Evolutionary conservation across 2,329 filamentous ascomycete genomes (phyloP), one percentile per base, ranked within the genome.

Genomic region (Coniochaeta sp.): DNA sequence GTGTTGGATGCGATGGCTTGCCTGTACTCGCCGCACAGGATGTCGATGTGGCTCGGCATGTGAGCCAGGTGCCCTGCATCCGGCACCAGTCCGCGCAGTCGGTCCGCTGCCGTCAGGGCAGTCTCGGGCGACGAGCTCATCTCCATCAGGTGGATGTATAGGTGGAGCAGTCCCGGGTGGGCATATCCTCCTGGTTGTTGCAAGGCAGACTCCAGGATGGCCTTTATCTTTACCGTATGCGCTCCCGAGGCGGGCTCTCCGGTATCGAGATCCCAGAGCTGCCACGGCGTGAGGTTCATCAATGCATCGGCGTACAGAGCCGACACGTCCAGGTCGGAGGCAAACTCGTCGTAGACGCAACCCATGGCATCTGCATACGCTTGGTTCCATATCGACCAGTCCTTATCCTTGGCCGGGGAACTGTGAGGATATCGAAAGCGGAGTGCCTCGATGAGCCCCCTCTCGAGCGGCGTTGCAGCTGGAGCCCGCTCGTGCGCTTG

Each of bases 1-100:
- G 80, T 76, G 69, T 93, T 93, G 4, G 86, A 87, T 1, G 76
- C 75, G 58, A 92, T 85, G 4, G 88, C 88, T 9, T 78, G 77
- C 32, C 81, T 76, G 68, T 91, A 93, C 66, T 91, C 84, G 14
- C 90, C 90, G 30, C 86, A 82, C 0, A 92, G 79, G 12, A 90
- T 82, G 69, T 93, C 89, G 38, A 93, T 77, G 70, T 93, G 90
- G 0, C 85, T 85, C 0, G 89, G 89, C 90, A 93, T 93, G 70
- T 92, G 73, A 70, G 93, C 89, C 6, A 91, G 75, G 0, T 92
- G 71, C 0, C 89, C 89, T 0, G 89, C 61, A 26, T 69, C 67
- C 0, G 67, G 66, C 22, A 68, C 59, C 16, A 68, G 61, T 0
- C 65, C 64, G 6, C 66, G 61, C 14, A 69, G 62, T n/a, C 42